Conservation (phyloP, 805 yeast genomes). For the Middelhovenomyces tepae region DNA sequence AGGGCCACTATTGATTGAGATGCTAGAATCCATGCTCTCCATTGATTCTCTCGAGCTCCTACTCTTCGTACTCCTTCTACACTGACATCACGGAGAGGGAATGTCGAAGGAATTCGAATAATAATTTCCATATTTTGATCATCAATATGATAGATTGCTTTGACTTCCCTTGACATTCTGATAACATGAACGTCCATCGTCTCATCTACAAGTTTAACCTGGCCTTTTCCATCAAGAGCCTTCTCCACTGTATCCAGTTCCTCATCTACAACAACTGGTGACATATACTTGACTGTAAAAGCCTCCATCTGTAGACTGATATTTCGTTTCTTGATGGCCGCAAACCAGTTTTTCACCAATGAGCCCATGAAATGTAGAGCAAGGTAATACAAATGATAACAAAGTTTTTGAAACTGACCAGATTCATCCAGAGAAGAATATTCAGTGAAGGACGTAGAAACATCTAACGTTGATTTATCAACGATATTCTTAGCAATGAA, state of each 20-base stretch:
- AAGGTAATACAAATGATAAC: conserved; percentile 44
- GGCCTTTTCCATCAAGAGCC: conserved; percentile 30
- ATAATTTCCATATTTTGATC: conserved; percentile 80
- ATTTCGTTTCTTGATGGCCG: conserved; percentile 58
- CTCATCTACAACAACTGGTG: conserved; percentile 52
- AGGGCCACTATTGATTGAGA: conserved; percentile 74
- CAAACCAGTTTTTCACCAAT: conserved; percentile 58
- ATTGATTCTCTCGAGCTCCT: conserved; percentile 85
- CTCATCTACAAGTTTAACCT: conserved; percentile 21
- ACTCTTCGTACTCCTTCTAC: conserved; percentile 72
- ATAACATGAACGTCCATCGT: conserved; percentile 52
- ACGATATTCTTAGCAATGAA: conserved; percentile 36
- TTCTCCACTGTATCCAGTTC: conserved; percentile 46
- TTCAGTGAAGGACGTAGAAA: no score
- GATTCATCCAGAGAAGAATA: no score
- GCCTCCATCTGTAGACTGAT: conserved; percentile 51
- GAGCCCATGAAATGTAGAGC: conserved; percentile 47
- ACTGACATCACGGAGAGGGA: conserved; percentile 66
- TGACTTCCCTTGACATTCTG: conserved; percentile 55
- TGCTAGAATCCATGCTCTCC: conserved; percentile 93
- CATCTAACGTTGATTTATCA: conserved; percentile 17
- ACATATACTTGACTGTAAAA: conserved; percentile 51
- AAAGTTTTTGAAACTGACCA: no score
- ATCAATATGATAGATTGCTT: conserved; percentile 67
- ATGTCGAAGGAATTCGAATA: conserved; percentile 61